phyloP scores from a whole-genome alignment of 1,139 yeast genomes.

The Wickerhamomyces sp. region DNA sequence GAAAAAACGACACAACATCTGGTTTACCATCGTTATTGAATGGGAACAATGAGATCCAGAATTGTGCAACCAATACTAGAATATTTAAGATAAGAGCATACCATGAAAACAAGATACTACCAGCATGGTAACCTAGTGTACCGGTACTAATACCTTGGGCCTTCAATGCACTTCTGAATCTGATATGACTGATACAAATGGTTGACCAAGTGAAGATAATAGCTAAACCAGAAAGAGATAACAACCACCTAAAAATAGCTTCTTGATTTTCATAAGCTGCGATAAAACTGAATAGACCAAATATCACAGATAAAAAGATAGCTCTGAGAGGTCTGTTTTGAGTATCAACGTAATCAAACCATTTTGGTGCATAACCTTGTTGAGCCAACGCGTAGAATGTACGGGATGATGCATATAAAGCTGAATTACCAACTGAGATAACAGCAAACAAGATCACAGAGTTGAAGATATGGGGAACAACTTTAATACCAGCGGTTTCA shows the following conservation, averaged over 20 bases:
- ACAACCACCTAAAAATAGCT: slow-evolving; percentile 72
- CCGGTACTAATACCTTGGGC: slow-evolving; percentile 51
- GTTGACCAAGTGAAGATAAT: slow-evolving; percentile 83
- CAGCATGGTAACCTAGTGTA: slow-evolving; percentile 60
- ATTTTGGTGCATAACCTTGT: slow-evolving; percentile 57
- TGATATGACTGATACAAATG: slow-evolving; percentile 67
- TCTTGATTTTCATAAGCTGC: slow-evolving; percentile 58
- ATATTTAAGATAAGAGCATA: slow-evolving; percentile 52
- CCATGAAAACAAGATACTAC: slow-evolving; percentile 60
- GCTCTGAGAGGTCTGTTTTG: slow-evolving; percentile 59
- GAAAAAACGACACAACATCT: slow-evolving; percentile 37
- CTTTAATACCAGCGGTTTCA: slow-evolving; percentile 59
- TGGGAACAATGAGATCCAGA: slow-evolving; percentile 71
- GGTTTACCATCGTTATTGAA: slow-evolving; percentile 46
- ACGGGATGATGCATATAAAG: slow-evolving; percentile 59
- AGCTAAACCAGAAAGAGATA: slow-evolving; percentile 81
- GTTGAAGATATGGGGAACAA: slow-evolving; percentile 68
- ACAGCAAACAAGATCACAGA: slow-evolving; percentile 70
- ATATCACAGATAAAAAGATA: slow-evolving; percentile 36
- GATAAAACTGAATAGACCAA: slow-evolving; percentile 47
- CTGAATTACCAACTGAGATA: slow-evolving; percentile 70
- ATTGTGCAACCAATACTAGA: slow-evolving; percentile 62
- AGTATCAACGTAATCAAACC: slow-evolving; percentile 48
- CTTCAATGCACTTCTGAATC: slow-evolving; percentile 71
- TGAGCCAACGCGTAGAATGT: slow-evolving; percentile 54